Base-by-base conservation (phyloP, 1,139 yeast genomes). In the Geotrichum aggregatum region DNA sequence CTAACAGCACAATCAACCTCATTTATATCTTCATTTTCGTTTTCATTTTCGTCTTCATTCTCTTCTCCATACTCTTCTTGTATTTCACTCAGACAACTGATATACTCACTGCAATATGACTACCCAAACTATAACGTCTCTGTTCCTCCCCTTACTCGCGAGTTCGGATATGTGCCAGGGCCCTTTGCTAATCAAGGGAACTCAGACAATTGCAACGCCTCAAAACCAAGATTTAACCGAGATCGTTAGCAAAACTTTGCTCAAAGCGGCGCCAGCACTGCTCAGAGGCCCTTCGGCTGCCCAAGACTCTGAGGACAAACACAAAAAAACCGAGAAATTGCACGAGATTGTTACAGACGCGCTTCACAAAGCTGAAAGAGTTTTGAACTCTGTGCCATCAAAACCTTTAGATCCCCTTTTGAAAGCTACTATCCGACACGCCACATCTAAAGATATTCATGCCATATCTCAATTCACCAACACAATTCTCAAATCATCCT, bases 391-490 rank as follows among this genome's bases (percentile, higher is more conserved):
- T n/a, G n/a, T n/a, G n/a, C n/a, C n/a, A n/a, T n/a, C n/a, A n/a
- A n/a, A n/a, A n/a, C 6, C 41, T 26, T 8, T 22, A 38, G 30
- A 39, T 2, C 28, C 22, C 1, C 47, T 44, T 13, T 19, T 24
- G 13, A 33, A 34, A 6, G 33, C 47, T n/a, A 35, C 41, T 22
- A 22, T 44, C 2, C 30, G 47, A 14, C 34, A 35, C 34, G 47
- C 47, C 18, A 35, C 34, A 19, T 47, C 52, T 30, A 49, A 47
- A 39, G 52, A 56, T 31, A 55, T 57, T 4, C 43, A 48, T 26
- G 47, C 51, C 8, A 52, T 58, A 14, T 51, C 52, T n/a, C 44
- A 45, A 19, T 56, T 57, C 38, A 50, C 58, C 33, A 59, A 57
- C 45, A 11, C 50, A 13, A 44, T 51, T 24, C 56, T 61, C 42